Percentiles rank a stretch among this genome's conserved stretches.
Evolutionary conservation across 805 yeast genomes (phyloP).

Genomic region (Candida gorgasii): DNA sequence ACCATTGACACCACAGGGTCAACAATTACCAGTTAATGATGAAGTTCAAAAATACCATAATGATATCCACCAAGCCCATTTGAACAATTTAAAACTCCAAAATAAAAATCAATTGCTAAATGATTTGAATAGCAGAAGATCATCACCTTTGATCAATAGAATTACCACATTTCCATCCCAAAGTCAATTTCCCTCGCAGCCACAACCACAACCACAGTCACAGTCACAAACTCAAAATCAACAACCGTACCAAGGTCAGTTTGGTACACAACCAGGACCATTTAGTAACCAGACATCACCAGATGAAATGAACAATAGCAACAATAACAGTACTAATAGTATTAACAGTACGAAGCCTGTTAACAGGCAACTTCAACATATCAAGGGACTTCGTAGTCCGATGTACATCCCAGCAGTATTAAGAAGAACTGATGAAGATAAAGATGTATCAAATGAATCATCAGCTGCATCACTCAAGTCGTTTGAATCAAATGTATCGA

Average conservation of each 20-base stretch:
- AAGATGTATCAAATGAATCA: slow-evolving; percentile 11
- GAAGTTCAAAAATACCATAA: slow-evolving; percentile 18
- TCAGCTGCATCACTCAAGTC: slow-evolving; percentile 30
- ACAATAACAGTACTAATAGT: neutral
- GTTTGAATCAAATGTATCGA: slow-evolving; percentile 30
- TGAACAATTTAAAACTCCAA: slow-evolving; percentile 13
- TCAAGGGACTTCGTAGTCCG: slow-evolving; percentile 81
- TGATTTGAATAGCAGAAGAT: slow-evolving; percentile 21
- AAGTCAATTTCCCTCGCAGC: slow-evolving; percentile 4
- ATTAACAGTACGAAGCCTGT: neutral
- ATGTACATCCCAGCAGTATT: slow-evolving; percentile 89
- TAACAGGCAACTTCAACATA: slow-evolving; percentile 55
- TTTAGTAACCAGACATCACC: neutral
- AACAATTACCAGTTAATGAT: slow-evolving; percentile 3
- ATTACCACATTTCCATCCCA: slow-evolving; percentile 6
- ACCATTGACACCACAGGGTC: slow-evolving; percentile 1
- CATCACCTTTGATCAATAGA: slow-evolving; percentile 8
- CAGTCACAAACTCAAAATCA: neutral
- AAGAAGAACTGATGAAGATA: slow-evolving; percentile 36
- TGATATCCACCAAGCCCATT: slow-evolving; percentile 18
- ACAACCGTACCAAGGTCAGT: neutral
- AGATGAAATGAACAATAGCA: neutral
- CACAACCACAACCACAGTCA: slow-evolving; percentile 6
- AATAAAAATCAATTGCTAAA: slow-evolving; percentile 10
- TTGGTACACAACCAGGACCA: neutral